Base-by-base conservation (phyloP, 352 stramenopile species). In the Phytophthora syringae region DNA sequence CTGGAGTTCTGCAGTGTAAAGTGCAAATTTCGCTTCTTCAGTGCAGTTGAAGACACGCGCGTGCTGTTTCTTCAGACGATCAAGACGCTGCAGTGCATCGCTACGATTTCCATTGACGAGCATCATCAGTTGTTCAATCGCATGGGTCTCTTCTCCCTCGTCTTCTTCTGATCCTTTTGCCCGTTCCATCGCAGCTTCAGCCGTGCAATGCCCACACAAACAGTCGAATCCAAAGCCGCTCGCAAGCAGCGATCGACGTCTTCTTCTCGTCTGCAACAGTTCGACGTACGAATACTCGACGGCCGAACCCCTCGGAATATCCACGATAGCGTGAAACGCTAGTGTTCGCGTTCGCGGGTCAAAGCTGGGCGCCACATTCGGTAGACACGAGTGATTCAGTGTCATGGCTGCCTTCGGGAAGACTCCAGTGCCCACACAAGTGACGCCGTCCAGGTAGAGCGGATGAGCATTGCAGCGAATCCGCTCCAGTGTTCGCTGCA, bases 321-420 rank as follows among this genome's bases (percentile, higher is more conserved):
- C 42, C 4, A 32, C 40, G 32, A 89, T 75, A 25, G 76, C 72
- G 27, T 86, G 62, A 40, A 89, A 86, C 9, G 60, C 39, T 18
- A 92, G 72, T n/a, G 69, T 76, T 9, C 81, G 72, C 20, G 76
- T 81, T 16, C 42, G 36, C 4, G 70, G 58, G 13, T 90, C 67
- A 25, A 89, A 92, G 28, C 66, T 80, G 11, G 80, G 62, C 16
- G 72, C 64, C 34, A 90, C 79, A 57, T 89, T 90, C 20, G 84
- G 84, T 2, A 68, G 15, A 57, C 84, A 92, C 52, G 81, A 88
- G 60, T 92, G 32, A 39, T 39, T 39, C 32, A 39, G 32, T 39
- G 75, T 64, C 81, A 90, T 90, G 9, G 84, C 79, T 21, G 81
- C 84, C 27, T 89, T 79, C 0, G 81, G 83, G 53, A 92, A 90